Evolutionary conservation across 805 yeast genomes (phyloP).

Genomic region (Suhomyces tanzawaensis): DNA sequence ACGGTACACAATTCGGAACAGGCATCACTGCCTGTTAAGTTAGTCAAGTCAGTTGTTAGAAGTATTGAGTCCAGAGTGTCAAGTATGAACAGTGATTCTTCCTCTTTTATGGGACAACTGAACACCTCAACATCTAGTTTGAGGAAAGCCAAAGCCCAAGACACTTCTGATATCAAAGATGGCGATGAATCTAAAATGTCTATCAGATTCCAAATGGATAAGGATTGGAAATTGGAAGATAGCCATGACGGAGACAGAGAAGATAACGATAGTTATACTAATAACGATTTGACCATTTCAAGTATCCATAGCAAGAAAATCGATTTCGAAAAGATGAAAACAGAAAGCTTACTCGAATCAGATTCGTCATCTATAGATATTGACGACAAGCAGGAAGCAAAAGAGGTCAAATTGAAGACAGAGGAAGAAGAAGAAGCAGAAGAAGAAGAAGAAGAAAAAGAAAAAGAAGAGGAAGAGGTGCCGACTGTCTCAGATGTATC

Average conservation of each 20-base stretch:
- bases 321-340: conserved; percentile 12
- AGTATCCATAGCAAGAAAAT: conserved; percentile 8
- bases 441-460: neutral
- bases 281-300: conserved; percentile 14
- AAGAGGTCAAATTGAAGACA: conserved; percentile 1
- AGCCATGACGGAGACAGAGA: conserved; percentile 40
- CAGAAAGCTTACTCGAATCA: conserved; percentile 5
- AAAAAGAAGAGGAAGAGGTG: neutral
- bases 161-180: conserved; percentile 1
- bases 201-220: conserved; percentile 31
- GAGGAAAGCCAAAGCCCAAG: neutral
- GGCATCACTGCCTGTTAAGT: conserved; percentile 1
- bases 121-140: neutral
- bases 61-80: conserved; percentile 5
- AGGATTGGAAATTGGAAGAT: conserved; percentile 38
- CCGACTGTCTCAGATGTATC: neutral
- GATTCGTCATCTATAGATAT: conserved; percentile 14
- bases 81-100: conserved; percentile 2
- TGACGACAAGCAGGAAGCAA: conserved; percentile 1
- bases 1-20: neutral
- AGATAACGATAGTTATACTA: conserved; percentile 32
- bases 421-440: conserved; percentile 3
- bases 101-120: neutral
- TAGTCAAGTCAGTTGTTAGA: conserved; percentile 5
- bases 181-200: conserved; percentile 14